Evolutionary conservation across 495 filamentous ascomycete genomes (phyloP).

Genomic region (Hypoxylon subgilvum): DNA sequence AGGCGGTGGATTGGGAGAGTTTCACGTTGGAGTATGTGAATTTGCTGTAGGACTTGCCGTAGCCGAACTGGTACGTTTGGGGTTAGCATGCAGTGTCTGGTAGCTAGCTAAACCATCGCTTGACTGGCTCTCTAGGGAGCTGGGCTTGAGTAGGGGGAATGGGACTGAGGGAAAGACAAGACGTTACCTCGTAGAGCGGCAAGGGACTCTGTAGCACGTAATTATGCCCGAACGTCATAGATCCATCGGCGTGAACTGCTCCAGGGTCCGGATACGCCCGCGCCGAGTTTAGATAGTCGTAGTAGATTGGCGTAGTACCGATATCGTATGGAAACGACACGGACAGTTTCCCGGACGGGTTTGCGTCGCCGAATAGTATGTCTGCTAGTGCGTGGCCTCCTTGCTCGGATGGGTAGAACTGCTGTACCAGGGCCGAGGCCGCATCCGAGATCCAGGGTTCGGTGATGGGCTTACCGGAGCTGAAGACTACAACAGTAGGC

Average conservation of each 20-base stretch:
- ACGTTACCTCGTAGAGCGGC: conserved; percentile 59
- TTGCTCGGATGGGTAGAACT: conserved; percentile 76
- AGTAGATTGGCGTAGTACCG: conserved; percentile 70
- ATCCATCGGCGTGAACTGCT: conserved; percentile 57
- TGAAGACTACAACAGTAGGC: conserved; percentile 72
- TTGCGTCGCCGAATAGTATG: conserved; percentile 80
- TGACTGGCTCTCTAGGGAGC: no score
- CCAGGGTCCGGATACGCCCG: conserved; percentile 59
- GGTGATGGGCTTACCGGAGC: conserved; percentile 71
- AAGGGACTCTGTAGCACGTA: conserved; percentile 66
- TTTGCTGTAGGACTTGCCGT: conserved; percentile 69
- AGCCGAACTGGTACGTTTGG: conserved; percentile 60
- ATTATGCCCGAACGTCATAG: conserved; percentile 66
- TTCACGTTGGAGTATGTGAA: conserved; percentile 61
- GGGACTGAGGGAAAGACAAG: not conserved
- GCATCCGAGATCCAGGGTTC: conserved; percentile 68
- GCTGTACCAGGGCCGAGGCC: conserved; percentile 67
- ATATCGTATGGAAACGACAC: conserved; percentile 67
- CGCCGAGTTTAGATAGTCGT: conserved; percentile 74
- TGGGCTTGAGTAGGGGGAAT: no score
- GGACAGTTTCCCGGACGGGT: conserved; percentile 73
- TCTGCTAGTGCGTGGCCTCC: conserved; percentile 79
- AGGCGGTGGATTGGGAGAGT: conserved; percentile 52
- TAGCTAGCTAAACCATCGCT: no score
- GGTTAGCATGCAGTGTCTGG: no score